Evolutionary conservation across 345 rosid species (phyloP), one percentile per base, ranked within the genome.

Genomic region (thale cress (Arabidopsis thaliana)): DNA sequence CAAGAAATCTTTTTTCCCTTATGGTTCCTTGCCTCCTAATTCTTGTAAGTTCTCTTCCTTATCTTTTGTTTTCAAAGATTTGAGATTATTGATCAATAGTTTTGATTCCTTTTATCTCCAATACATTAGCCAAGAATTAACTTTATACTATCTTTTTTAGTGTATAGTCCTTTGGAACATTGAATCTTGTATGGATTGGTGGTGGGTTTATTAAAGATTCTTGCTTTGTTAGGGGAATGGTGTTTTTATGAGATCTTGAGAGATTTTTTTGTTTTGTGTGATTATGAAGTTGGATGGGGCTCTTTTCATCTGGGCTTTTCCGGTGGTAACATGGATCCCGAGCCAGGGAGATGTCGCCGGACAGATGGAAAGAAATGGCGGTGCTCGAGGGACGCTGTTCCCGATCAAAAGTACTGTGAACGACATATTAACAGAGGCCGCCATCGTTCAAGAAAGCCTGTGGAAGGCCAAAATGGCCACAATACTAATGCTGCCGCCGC

Each of bases 371-470:
- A 94, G 91, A 94, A 94, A 84, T 94, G 98, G 98, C 93, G 98
- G 85, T 94, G 98, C 88, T 88, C 97, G 2, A 83, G 90, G 82
- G 98, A 94, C 49, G 98, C 96, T 4, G 95, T 91, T 61, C 87
- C 89, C 34, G 96, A 90, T 38, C 97, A 91, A 81, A 94, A 94
- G 82, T 94, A 94, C 65, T 94, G 98, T 50, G 97, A 94, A 83
- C 88, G 96, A 66, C 98, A 94, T 74, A 91, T 94, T 85, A 94
- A 94, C 84, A 76, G 98, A 62, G 97, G 98, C 75, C 98, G 98
- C 77, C 97, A 94, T 82, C 98, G 98, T 91, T 94, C 98, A 94
- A 94, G 98, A 94, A 94, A 94, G 97, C 98, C 95, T 90, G 98
- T 94, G 98, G 98, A 94, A 94, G 96, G 95, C 63, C 97, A 84